Percentiles rank a stretch among this genome's conserved stretches.
These are phyloP conservation scores for Coix lacrymajobi DNA, from an alignment of 176 grass and related monocot species.

Conservation along the genomic window DNA sequence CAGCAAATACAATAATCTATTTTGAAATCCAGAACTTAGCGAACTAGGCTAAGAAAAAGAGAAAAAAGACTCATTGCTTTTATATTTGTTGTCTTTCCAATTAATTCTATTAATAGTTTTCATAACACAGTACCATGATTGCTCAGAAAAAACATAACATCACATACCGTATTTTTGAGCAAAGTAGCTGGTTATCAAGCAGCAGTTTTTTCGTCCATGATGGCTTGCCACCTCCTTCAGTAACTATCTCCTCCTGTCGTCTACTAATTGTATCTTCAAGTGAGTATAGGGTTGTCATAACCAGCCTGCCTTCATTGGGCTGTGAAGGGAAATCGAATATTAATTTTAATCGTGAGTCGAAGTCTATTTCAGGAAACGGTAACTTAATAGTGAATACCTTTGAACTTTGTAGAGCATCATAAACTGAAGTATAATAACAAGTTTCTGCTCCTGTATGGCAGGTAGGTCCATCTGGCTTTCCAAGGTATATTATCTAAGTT, in stretches of 20 bases:
- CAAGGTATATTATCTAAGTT: slow-evolving; percentile 92
- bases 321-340: slow-evolving; percentile 1
- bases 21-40: neutral
- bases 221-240: slow-evolving; percentile 44
- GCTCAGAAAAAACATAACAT: neutral
- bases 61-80: neutral
- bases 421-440: slow-evolving; percentile 83
- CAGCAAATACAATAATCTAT: neutral
- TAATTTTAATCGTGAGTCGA: neutral
- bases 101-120: neutral
- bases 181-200: slow-evolving; percentile 61
- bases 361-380: neutral
- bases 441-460: slow-evolving; percentile 94
- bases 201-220: slow-evolving; percentile 94
- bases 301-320: slow-evolving; percentile 39
- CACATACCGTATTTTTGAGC: slow-evolving; percentile 78
- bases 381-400: slow-evolving; percentile 45
- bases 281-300: slow-evolving; percentile 63
- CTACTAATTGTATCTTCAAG: slow-evolving; percentile 78
- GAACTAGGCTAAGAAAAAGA: neutral
- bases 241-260: slow-evolving; percentile 50
- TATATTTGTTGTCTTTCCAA: neutral
- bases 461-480: slow-evolving; percentile 90
- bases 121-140: neutral
- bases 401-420: slow-evolving; percentile 55